A percentile compares a stretch with the other conserved stretches of the same genome.
phyloP scores from a whole-genome alignment of 2,329 filamentous ascomycete genomes.

The Lachnellula occidentalis region DNA sequence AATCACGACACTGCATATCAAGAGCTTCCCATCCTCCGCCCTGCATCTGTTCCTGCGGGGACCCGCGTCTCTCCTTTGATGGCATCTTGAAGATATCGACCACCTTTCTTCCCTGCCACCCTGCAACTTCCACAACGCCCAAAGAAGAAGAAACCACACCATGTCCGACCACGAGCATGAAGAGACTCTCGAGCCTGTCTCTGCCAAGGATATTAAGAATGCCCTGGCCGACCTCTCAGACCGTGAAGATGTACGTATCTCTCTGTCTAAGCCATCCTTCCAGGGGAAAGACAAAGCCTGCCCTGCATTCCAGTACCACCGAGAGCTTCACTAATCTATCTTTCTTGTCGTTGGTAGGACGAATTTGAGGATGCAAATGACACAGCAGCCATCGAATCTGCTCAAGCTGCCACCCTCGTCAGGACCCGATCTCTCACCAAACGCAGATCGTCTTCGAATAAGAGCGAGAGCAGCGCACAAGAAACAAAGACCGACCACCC shows the following conservation, averaged over 20 bases:
- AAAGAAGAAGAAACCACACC: background rate
- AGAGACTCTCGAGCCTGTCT: background rate
- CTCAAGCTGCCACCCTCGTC: constrained; percentile 17
- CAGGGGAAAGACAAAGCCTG: background rate
- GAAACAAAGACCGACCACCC: constrained; percentile 27
- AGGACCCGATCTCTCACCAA: constrained; percentile 34
- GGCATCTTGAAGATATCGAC: constrained; percentile 11
- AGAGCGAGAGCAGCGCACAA: constrained; percentile 22
- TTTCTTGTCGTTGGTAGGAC: constrained; percentile 44
- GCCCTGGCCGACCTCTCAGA: constrained; percentile 24
- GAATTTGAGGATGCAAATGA: constrained; percentile 80
- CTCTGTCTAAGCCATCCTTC: background rate
- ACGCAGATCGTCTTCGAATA: constrained; percentile 33
- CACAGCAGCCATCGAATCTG: constrained; percentile 29
- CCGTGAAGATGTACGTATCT: constrained; percentile 16
- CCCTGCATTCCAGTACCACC: constrained; percentile 4
- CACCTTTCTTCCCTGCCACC: background rate
- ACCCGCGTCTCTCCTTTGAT: constrained; percentile 9
- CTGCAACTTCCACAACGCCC: background rate
- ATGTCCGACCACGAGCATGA: constrained; percentile 17
- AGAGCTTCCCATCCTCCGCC: background rate
- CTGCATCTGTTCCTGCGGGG: background rate
- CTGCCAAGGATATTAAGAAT: constrained; percentile 9
- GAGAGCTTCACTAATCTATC: constrained; percentile 11
- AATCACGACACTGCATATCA: background rate